Conservation (phyloP, 2,329 filamentous ascomycete species). For the Colletotrichum sp. region DNA sequence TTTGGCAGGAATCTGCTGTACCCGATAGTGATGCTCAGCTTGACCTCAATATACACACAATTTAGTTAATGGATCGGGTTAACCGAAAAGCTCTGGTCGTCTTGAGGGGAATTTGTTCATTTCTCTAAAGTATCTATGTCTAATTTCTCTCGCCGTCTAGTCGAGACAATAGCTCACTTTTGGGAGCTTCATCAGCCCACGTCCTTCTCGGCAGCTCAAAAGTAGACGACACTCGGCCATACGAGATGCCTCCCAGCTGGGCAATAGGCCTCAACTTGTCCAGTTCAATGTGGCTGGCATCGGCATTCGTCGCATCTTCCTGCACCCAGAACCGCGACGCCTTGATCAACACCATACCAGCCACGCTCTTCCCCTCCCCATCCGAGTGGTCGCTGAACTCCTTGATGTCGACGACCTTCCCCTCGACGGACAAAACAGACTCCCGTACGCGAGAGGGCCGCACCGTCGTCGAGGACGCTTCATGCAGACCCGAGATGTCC, state of each 20-base stretch:
- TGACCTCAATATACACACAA: not conserved
- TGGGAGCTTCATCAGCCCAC: constrained; percentile 26
- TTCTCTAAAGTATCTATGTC: not conserved
- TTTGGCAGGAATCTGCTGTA: not conserved
- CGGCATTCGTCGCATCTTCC: constrained; percentile 84
- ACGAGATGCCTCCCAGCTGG: constrained; percentile 85
- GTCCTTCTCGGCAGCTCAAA: constrained; percentile 65
- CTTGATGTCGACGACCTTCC: constrained; percentile 72
- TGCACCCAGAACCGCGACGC: constrained; percentile 87
- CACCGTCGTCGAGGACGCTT: constrained; percentile 53
- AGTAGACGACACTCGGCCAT: constrained; percentile 72
- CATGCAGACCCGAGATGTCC: constrained; percentile 66
- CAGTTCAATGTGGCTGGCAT: constrained; percentile 71
- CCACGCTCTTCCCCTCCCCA: constrained; percentile 76
- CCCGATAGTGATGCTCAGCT: not conserved
- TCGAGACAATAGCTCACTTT: not conserved
- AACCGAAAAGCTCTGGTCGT: not conserved
- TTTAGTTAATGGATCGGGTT: not conserved
- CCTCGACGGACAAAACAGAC: constrained; percentile 83
- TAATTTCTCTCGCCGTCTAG: not conserved
- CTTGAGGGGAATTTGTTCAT: not conserved
- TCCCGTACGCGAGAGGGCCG: constrained; percentile 77
- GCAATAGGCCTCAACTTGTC: constrained; percentile 76
- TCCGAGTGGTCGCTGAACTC: constrained; percentile 78
- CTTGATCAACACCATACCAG: constrained; percentile 78